Base-by-base conservation (phyloP, 768 basidiomycete genomes). In the Suillus hirtellus region DNA sequence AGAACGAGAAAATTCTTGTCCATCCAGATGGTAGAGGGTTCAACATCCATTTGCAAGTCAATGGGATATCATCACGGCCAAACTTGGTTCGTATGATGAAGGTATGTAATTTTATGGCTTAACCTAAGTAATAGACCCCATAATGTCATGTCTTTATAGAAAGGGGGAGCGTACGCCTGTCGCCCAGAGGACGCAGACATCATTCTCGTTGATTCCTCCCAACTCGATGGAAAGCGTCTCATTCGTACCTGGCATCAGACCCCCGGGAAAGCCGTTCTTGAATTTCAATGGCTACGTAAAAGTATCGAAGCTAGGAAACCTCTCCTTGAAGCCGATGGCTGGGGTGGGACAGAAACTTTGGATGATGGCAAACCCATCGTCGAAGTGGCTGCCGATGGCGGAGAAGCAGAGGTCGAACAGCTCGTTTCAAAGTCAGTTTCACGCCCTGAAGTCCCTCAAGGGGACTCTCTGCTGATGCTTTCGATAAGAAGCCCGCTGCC, bases 231-330 rank as follows among this genome's bases (percentile, higher is more conserved):
- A 34, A 76, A 78, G 68, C 78, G 80, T 19, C 83, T 89, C 67
- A 80, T 89, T 63, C 80, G 83, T 44, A 82, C 84, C 21, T 89
- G 86, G 86, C 78, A 81, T 8, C 69, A 73, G 27, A 86, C 87
- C 53, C 63, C 69, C 14, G 70, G 71, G 44, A 77, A 86, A 71
- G 78, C 82, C 1, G 81, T 89, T 11, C 75, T 89, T 61, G 76
- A 83, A 54, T 78, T 80, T 66, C 64, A 66, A 3, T 92, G 89
- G 89, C 83, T 79, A 47, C 70, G 74, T 38, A 76, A 73, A 63
- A 87, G 78, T 37, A 66, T 84, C 44, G 67, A 77, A 56, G 77
- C 75, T 10, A 80, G 80, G 50, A 78, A 70, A 49, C 76, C 81
- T 35, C 73, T 88, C 42, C 77, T 80, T 15, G 80, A 76, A 50